Evolutionary conservation across 2,329 filamentous ascomycete species (phyloP).

Genomic region (Ophiostoma sp.): DNA sequence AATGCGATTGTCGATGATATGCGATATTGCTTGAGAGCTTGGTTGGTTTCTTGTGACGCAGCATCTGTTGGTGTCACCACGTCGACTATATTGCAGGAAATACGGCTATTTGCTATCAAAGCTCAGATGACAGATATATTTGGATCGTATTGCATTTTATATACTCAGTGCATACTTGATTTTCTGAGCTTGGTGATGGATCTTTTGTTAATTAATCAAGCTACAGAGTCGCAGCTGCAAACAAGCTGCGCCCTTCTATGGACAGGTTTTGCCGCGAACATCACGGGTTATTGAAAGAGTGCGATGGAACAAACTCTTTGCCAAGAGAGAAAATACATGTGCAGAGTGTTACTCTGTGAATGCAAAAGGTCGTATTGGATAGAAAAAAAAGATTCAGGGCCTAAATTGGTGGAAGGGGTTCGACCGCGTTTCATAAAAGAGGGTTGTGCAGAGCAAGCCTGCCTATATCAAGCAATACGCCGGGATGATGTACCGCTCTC

Average conservation of each 20-base stretch:
- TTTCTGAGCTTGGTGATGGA: too few relatives aligned
- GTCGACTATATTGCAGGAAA: neutral
- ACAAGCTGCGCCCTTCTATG: too few relatives aligned
- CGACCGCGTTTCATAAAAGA: conserved; percentile 5
- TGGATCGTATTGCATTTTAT: neutral
- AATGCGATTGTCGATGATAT: neutral
- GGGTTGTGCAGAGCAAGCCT: conserved; percentile 9
- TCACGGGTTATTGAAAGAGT: too few relatives aligned
- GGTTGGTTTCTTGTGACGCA: neutral
- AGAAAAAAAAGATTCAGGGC: neutral
- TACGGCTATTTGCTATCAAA: neutral
- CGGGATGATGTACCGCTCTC: neutral
- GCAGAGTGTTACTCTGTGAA: neutral
- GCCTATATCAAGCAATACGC: conserved; percentile 11
- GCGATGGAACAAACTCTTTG: too few relatives aligned
- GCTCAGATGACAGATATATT: neutral
- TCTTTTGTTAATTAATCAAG: neutral
- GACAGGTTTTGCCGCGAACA: too few relatives aligned
- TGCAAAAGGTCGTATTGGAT: neutral
- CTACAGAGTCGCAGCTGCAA: neutral
- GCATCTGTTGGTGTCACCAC: neutral
- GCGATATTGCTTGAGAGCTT: neutral
- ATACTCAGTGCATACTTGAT: too few relatives aligned
- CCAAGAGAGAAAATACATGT: neutral
- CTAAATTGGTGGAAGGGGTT: conserved; percentile 9